These are phyloP conservation scores for Ascochyta rabiei DNA, from an alignment of 2,329 filamentous ascomycete genomes.

Conservation along the genomic window DNA sequence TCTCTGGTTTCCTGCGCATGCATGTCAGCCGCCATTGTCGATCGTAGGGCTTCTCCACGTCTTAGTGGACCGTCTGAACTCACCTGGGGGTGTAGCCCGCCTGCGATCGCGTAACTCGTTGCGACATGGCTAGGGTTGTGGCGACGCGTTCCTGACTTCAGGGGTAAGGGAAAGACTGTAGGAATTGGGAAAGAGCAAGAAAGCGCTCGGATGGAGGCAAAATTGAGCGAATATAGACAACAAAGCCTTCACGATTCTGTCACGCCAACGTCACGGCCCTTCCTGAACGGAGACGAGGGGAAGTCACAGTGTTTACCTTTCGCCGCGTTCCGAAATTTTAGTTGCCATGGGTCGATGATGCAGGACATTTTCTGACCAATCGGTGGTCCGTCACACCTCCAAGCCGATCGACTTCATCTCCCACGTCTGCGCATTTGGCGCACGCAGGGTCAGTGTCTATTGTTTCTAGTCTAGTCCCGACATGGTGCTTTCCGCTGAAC, in stretches of 20 bases:
- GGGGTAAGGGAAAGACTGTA: neutral
- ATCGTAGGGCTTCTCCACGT: neutral
- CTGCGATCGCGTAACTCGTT: conserved; percentile 54
- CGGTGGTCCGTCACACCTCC: conserved; percentile 5
- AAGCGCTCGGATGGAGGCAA: neutral
- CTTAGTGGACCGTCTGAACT: conserved; percentile 20
- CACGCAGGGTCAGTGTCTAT: too few relatives aligned
- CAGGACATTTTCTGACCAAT: conserved; percentile 9
- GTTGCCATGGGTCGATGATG: conserved; percentile 15
- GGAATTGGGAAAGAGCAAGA: neutral
- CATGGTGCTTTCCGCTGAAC: neutral
- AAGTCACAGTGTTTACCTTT: conserved; percentile 15
- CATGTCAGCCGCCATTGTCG: conserved; percentile 28
- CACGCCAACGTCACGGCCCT: conserved; percentile 1
- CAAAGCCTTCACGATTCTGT: neutral
- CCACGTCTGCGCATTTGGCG: neutral
- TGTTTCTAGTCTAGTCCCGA: neutral
- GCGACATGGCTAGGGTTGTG: conserved; percentile 38
- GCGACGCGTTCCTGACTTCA: conserved; percentile 1
- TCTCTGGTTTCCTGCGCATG: conserved; percentile 45
- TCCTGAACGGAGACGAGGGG: neutral
- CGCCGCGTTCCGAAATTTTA: conserved; percentile 19
- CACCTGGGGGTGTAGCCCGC: conserved; percentile 57
- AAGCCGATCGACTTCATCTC: conserved; percentile 9
- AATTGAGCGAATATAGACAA: neutral